Percentiles rank a stretch among this genome's conserved stretches.
Evolutionary conservation across 805 yeast species (phyloP).

Genomic region (Wickerhamomyces chaumierensis): DNA sequence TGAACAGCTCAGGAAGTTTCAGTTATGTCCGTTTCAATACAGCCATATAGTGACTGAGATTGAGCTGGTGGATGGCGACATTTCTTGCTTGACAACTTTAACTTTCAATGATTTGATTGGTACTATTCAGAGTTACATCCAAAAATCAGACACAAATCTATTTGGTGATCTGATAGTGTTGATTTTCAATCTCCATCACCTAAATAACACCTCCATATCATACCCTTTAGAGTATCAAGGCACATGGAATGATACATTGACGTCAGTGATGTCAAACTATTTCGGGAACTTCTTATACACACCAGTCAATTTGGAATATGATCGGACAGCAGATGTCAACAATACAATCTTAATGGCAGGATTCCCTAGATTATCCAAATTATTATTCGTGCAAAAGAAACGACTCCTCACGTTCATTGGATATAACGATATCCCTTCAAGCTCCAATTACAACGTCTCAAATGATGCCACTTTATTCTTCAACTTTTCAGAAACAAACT

Average conservation of each 20-base stretch:
- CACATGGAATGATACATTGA: constrained; percentile 14
- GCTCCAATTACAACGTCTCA: constrained; percentile 21
- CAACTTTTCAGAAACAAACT: constrained; percentile 15
- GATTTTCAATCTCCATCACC: constrained; percentile 25
- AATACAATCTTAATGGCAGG: constrained; percentile 13
- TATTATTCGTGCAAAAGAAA: constrained; percentile 23
- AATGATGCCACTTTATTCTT: constrained; percentile 13
- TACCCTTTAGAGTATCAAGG: constrained; percentile 1
- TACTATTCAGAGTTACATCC: constrained; percentile 23
- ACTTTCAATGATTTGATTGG: constrained; percentile 17
- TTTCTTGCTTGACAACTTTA: constrained; percentile 17
- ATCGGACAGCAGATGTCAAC: constrained; percentile 12
- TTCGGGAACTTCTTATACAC: constrained; percentile 19
- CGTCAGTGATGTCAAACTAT: constrained; percentile 10
- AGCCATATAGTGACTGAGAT: no score
- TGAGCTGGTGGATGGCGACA: no score
- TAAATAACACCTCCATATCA: constrained; percentile 3
- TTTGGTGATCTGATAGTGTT: constrained; percentile 33
- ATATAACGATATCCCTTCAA: constrained; percentile 16
- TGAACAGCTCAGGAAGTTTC: constrained; percentile 35
- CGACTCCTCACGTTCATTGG: constrained; percentile 28
- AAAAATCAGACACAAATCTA: constrained; percentile 32
- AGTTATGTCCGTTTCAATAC: constrained; percentile 40
- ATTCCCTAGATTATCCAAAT: constrained; percentile 24
- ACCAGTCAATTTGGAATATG: constrained; percentile 16